Base-by-base conservation (phyloP, 2,329 filamentous ascomycete species). In the Aureobasidium sp. region DNA sequence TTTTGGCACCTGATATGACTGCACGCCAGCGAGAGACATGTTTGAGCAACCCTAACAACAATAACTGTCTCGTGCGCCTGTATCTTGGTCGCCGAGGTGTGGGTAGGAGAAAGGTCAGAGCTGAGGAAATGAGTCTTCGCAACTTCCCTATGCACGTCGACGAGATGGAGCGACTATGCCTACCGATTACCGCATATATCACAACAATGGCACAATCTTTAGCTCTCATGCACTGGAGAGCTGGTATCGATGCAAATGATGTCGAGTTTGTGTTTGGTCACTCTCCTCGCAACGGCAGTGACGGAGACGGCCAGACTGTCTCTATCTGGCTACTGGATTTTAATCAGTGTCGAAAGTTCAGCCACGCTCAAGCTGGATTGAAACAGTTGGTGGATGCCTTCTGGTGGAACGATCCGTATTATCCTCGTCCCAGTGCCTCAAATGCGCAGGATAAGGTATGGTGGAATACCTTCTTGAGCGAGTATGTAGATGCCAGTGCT, bases 301-400 rank as follows among this genome's bases (percentile, higher is more conserved):
- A 26, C 23, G 17, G 9, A 6, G 32, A 29, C 23, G 29, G 46
- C 13, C n/a, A 17, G 10, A 20, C 56, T 13, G 15, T 47, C 29
- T 36, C 37, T 15, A 64, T 71, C 36, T 72, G 70, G 70, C 64
- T 73, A 5, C 78, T 87, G 80, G 77, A 87, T 83, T 74, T 85
- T 78, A 69, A 84, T 77, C 41, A 83, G 83, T 69, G 83, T 80
- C 63, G 84, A 69, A 67, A 82, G 76, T 60, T 84, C 76, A 37
- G 67, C 0, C 75, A 78, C 72, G 72, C 79, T 42, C 59, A 62
- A 0, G 79, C 79, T 0, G 66, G 82, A 0, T 53, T 72, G 13
- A 70, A 75, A 39, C 78, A 78, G 1, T 76, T 75, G 0, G 65
- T 63, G 2, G 36, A 61, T 3, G 75, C 74, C 0, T 84, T 82